These are phyloP conservation scores for Komagataella pseudopastoris DNA, from an alignment of 805 yeast genomes.

Conservation along the genomic window DNA sequence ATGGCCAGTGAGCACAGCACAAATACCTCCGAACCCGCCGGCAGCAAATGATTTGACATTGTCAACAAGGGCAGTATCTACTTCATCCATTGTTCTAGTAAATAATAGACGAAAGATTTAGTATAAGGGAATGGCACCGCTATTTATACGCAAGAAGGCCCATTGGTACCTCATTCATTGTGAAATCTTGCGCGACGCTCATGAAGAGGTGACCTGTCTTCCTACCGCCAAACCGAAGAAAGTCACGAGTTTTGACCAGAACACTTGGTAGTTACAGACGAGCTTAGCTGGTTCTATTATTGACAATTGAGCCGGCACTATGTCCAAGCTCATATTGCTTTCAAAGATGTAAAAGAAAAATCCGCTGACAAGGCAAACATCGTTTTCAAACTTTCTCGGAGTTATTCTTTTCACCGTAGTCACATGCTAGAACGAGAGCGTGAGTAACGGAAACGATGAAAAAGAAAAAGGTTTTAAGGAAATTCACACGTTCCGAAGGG, in stretches of 20 bases:
- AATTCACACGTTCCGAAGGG: not conserved
- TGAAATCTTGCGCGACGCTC: not conserved
- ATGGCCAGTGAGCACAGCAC: conserved; percentile 92
- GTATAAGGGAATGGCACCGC: not conserved
- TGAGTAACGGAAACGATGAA: not conserved
- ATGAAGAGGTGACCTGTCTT: not conserved
- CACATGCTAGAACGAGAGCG: not conserved
- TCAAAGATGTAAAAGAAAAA: too few relatives aligned
- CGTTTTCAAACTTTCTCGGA: not conserved
- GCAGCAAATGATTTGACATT: conserved; percentile 80
- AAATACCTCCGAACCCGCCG: conserved; percentile 95
- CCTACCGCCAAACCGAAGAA: not conserved
- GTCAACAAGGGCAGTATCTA: conserved; percentile 40
- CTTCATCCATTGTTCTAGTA: conserved; percentile 23
- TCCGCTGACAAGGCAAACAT: too few relatives aligned
- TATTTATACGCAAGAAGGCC: not conserved
- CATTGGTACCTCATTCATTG: not conserved
- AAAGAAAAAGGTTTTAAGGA: not conserved
- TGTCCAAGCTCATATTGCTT: too few relatives aligned
- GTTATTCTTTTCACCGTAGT: not conserved
- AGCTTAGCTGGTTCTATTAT: not conserved
- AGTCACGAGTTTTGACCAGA: not conserved
- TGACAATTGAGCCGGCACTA: too few relatives aligned
- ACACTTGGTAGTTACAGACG: not conserved
- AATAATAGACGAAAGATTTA: not conserved